phyloP scores from a whole-genome alignment of 352 stramenopile genomes.

The Globisporangium spiculum region DNA sequence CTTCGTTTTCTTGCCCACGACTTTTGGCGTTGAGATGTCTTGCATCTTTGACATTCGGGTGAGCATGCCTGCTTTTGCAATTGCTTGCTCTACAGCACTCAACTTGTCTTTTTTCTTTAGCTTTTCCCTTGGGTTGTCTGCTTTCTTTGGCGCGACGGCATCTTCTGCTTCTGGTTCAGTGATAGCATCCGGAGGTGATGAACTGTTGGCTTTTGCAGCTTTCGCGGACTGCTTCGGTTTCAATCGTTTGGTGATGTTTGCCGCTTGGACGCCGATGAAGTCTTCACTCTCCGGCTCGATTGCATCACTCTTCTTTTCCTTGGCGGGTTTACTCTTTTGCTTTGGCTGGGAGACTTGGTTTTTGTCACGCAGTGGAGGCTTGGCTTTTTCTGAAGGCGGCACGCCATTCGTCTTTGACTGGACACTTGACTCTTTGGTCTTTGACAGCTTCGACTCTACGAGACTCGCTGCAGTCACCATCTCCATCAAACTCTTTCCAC shows the following conservation, averaged over 20 bases:
- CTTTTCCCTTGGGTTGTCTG: conserved; percentile 13
- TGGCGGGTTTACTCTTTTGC: not conserved
- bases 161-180: conserved; percentile 12
- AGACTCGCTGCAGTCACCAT: conserved; percentile 16
- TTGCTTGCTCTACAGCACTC: conserved; percentile 37
- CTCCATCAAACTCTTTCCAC: conserved; percentile 21
- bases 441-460: conserved; percentile 8
- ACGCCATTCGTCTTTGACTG: conserved; percentile 3
- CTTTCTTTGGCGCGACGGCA: conserved; percentile 1
- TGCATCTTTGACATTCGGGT: conserved; percentile 48
- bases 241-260: conserved; percentile 18
- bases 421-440: conserved; percentile 6
- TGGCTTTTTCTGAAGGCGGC: not conserved
- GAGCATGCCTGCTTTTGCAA: conserved; percentile 52
- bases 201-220: not conserved
- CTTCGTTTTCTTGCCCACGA: conserved; percentile 51
- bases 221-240: conserved; percentile 11
- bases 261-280: conserved; percentile 8
- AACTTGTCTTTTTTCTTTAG: conserved; percentile 27
- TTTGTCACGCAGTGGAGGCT: not conserved
- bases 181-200: not conserved
- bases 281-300: conserved; percentile 15
- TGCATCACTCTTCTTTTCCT: not conserved
- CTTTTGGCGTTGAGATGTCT: conserved; percentile 65
- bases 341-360: conserved; percentile 1